Evolutionary conservation across 2,329 filamentous ascomycete genomes (phyloP).

Genomic region (Metarhizium guizhouense): DNA sequence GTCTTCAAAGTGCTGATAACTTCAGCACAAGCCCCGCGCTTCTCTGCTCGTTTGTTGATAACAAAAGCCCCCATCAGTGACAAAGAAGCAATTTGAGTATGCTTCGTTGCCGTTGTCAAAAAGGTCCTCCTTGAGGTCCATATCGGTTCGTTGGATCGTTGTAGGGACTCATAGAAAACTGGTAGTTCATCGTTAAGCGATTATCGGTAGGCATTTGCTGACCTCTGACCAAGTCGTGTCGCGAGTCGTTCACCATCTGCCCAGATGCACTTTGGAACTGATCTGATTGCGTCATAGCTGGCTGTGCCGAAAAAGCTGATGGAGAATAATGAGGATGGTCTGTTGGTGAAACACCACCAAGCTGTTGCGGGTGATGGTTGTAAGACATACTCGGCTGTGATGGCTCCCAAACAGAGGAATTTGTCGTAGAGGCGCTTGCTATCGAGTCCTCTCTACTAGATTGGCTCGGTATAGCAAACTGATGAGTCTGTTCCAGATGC

Average conservation of each 20-base stretch:
- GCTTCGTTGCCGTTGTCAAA: constrained; percentile 12
- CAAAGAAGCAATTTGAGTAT: background rate
- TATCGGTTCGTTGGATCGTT: constrained; percentile 11
- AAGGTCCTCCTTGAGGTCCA: constrained; percentile 12
- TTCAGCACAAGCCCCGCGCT: no score
- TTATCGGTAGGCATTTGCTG: constrained; percentile 13
- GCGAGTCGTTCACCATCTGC: constrained; percentile 15
- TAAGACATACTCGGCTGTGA: constrained; percentile 18
- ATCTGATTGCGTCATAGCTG: background rate
- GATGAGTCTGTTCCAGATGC: constrained; percentile 16
- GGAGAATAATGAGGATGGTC: constrained; percentile 5
- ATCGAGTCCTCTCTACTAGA: constrained; percentile 24
- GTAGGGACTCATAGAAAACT: constrained; percentile 16
- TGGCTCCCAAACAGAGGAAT: constrained; percentile 24
- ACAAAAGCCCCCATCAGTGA: background rate
- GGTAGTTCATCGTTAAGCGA: constrained; percentile 15
- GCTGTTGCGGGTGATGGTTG: constrained; percentile 12
- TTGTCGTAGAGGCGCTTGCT: constrained; percentile 21
- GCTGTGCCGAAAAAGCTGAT: constrained; percentile 1
- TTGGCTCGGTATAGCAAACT: constrained; percentile 21
- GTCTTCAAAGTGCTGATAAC: no score
- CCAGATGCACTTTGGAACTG: constrained; percentile 12
- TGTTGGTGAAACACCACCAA: constrained; percentile 1
- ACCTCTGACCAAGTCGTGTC: constrained; percentile 10
- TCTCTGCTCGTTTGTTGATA: background rate